A percentile compares a stretch with the other conserved stretches of the same genome.
phyloP scores from a whole-genome alignment of 2,329 filamentous ascomycete genomes.

The Trichophyton simii region DNA sequence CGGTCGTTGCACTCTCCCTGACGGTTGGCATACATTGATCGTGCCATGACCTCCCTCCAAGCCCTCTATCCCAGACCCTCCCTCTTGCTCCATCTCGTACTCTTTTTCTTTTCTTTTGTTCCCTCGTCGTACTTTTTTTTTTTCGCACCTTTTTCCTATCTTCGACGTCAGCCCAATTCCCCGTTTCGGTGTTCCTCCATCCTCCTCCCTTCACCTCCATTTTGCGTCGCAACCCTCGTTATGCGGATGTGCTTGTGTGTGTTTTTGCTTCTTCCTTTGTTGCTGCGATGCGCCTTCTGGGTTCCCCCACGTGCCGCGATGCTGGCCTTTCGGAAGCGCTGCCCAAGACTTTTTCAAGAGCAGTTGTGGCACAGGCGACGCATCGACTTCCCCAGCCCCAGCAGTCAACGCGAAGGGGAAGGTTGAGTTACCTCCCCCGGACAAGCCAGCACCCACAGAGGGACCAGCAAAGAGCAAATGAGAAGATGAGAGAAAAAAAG shows the following conservation, averaged over 20 bases:
- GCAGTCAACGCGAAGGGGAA: not conserved
- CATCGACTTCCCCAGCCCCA: not conserved
- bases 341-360: not conserved
- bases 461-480: not conserved
- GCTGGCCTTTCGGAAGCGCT: not conserved
- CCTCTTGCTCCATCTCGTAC: not conserved
- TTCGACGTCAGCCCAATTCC: not conserved
- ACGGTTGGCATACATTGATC: constrained; percentile 9
- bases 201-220: not conserved
- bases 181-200: not conserved
- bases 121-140: not conserved
- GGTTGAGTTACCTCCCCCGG: too few species aligned
- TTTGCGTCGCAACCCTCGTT: not conserved
- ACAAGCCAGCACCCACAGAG: too few species aligned
- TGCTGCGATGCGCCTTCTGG: not conserved
- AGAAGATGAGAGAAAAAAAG: not conserved
- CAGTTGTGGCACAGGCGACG: not conserved
- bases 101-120: not conserved
- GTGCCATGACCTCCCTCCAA: not conserved
- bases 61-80: not conserved
- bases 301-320: not conserved
- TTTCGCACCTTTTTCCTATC: not conserved
- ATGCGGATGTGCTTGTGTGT: not conserved
- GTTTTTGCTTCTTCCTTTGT: not conserved
- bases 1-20: constrained; percentile 13